Conservation (phyloP, 305 asterid genomes). For the Solanum hybrid region DNA sequence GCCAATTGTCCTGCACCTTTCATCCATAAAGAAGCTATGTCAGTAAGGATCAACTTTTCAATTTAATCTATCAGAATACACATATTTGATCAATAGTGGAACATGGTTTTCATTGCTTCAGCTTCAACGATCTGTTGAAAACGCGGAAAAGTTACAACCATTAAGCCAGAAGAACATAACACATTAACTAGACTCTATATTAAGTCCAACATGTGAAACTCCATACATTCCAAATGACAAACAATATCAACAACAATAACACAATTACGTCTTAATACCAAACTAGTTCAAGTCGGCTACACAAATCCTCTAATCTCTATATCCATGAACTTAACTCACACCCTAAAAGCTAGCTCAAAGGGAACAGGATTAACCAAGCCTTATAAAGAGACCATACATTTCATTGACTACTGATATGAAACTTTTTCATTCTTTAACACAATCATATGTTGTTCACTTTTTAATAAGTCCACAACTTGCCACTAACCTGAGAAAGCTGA, state of each 20-base stretch:
- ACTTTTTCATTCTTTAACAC: not conserved
- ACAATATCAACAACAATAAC: not conserved
- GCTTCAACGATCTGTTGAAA: not conserved
- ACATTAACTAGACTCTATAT: not conserved
- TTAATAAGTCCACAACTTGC: not conserved
- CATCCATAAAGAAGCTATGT: not conserved
- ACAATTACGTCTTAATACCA: not conserved
- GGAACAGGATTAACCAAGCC: not conserved
- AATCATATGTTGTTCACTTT: not conserved
- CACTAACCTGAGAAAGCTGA: slow-evolving; percentile 60
- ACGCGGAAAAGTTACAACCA: not conserved
- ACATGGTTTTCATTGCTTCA: not conserved
- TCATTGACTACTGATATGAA: not conserved
- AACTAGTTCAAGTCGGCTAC: not conserved
- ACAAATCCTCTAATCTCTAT: not conserved
- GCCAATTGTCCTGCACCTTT: slow-evolving; percentile 58
- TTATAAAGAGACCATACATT: not conserved
- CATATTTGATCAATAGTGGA: not conserved
- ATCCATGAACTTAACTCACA: not conserved
- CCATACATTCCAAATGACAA: not conserved
- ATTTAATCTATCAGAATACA: not conserved
- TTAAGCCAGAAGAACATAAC: not conserved
- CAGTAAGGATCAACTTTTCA: not conserved
- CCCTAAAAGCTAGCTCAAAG: not conserved
- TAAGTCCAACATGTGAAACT: not conserved